Evolutionary conservation across 2,329 filamentous ascomycete species (phyloP), one percentile per base, ranked within the genome.

Genomic region (Zasmidium angulare): DNA sequence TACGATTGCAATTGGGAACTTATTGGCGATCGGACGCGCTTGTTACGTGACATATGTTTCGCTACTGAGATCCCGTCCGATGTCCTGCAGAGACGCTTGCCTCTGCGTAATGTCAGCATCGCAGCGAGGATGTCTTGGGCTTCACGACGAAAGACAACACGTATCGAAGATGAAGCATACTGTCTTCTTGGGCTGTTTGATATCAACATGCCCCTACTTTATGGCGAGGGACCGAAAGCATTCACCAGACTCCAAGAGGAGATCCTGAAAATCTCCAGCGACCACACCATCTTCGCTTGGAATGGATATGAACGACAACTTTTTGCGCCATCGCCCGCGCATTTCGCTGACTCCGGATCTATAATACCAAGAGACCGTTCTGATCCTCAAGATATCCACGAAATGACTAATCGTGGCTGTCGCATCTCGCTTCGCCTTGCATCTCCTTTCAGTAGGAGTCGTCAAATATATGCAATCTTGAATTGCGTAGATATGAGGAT

Each of bases 141-240:
- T 12, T 20, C 56, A 12, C 12, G 19, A 14, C 50, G 64, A 17
- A 29, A 47, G 9, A 66, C 63, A 1, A 61, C 59, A n/a, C 59
- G 72, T 2, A 4, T 56, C 0, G 78, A 81, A 53, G 79, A 81
- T 43, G 69, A 71, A 20, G 77, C 77, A 0, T 82, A 81, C 49
- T 79, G 72, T 7, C 66, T 82, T 0, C 60, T 81, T 2, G 79
- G 79, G 0, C 69, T 81, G 0, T 81, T 81, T 24, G 69, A 69
- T 0, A 69, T 81, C 20, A 73, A 77, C 31, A 78, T 81, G 56
- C 56, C 59, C 11, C 31, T 62, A 7, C 56, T 62, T 6, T 59
- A 62, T 22, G 56, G 59, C 23, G 59, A 62, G 50, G 55, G 58
- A 17, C 31, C 22, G 29, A 58, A 36, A 29, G 48, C 59, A 11